Percentiles rank a stretch among this genome's conserved stretches.
phyloP scores from a whole-genome alignment of 2,329 filamentous ascomycete species.

The Aphanoascus verrucosus region DNA sequence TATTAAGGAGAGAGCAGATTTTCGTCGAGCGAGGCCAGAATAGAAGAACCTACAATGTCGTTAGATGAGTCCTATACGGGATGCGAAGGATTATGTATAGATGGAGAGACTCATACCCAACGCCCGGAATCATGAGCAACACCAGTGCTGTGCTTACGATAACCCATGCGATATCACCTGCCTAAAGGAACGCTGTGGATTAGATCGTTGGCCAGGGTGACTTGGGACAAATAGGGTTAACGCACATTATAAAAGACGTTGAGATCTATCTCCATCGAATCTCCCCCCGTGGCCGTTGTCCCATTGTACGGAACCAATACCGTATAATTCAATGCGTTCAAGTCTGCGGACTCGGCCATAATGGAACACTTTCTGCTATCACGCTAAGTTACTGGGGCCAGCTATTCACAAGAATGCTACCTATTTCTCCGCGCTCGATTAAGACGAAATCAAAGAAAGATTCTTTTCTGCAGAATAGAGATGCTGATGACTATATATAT shows the following conservation, averaged over 20 bases:
- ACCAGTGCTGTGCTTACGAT: slow-evolving; percentile 66
- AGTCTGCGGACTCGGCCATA: slow-evolving; percentile 9
- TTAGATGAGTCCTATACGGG: neutral
- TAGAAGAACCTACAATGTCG: slow-evolving; percentile 63
- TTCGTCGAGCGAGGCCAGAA: slow-evolving; percentile 76
- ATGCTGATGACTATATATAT: neutral
- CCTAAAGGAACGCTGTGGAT: slow-evolving; percentile 35
- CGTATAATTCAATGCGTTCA: slow-evolving; percentile 16
- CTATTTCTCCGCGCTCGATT: neutral
- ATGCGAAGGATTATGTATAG: neutral
- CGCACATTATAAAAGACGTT: slow-evolving; percentile 68
- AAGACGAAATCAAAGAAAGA: neutral
- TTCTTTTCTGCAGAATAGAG: neutral
- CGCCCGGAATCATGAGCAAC: slow-evolving; percentile 84
- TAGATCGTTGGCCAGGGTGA: neutral
- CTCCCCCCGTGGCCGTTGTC: slow-evolving; percentile 49
- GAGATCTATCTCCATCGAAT: slow-evolving; percentile 52
- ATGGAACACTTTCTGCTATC: neutral
- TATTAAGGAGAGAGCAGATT: slow-evolving; percentile 77
- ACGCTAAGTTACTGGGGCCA: neutral
- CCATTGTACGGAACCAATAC: slow-evolving; percentile 48
- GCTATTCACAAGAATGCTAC: neutral
- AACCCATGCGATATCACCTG: slow-evolving; percentile 75
- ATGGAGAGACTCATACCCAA: slow-evolving; percentile 44
- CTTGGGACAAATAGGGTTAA: slow-evolving; percentile 1